phyloP scores from a whole-genome alignment of 495 filamentous ascomycete species.

The Lindgomyces ingoldianus region DNA sequence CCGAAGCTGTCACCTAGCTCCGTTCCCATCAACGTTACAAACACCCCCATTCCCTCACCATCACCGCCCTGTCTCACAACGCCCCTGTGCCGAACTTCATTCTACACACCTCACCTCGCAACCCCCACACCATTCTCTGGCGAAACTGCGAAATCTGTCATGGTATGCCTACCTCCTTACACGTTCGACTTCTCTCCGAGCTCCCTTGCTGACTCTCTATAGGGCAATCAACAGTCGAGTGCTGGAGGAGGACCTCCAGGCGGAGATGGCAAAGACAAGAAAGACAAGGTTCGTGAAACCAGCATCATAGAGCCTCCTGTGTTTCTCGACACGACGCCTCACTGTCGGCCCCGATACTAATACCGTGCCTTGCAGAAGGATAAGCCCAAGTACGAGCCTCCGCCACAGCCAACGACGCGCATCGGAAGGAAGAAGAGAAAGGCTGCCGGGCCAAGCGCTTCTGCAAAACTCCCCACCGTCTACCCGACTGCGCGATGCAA shows the following conservation, averaged over 20 bases:
- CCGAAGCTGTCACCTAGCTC: conserved; percentile 1
- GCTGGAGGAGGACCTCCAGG: conserved; percentile 68
- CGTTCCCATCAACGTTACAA: conserved; percentile 27
- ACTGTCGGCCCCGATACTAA: conserved; percentile 2
- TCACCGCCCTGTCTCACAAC: conserved; percentile 1
- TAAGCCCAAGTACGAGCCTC: conserved; percentile 98
- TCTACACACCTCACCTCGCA: background rate
- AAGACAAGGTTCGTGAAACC: conserved; percentile 75
- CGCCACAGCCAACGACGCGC: conserved; percentile 92
- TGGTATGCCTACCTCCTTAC: conserved; percentile 28
- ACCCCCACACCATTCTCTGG: background rate
- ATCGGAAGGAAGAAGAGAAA: conserved; percentile 98
- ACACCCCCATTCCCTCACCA: conserved; percentile 1
- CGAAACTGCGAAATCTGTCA: conserved; percentile 5
- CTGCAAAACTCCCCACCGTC: conserved; percentile 89
- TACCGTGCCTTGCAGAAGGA: conserved; percentile 69
- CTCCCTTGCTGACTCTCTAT: conserved; percentile 19
- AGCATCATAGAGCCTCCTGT: background rate
- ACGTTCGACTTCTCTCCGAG: conserved; percentile 20
- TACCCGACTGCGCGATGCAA: conserved; percentile 97
- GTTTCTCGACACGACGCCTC: background rate
- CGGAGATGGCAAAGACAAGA: conserved; percentile 78
- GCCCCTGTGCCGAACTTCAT: background rate
- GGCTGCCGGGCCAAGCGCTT: conserved; percentile 85
- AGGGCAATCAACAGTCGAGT: conserved; percentile 89